Evolutionary conservation across 2,329 filamentous ascomycete species (phyloP).

Genomic region (Aspergillus glaucus): DNA sequence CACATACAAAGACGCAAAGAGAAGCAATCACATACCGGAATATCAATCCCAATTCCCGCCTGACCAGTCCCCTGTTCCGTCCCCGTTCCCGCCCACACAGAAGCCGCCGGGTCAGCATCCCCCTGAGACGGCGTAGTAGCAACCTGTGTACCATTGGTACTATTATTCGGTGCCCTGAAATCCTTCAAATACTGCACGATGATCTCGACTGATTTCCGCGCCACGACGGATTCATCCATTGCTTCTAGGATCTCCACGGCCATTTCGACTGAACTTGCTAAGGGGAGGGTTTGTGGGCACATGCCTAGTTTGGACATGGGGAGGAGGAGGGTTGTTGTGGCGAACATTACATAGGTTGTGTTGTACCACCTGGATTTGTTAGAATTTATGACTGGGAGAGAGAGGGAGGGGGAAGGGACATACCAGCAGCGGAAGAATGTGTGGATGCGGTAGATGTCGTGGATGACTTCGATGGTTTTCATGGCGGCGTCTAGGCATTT

Average conservation of each 20-base stretch:
- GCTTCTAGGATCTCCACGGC: slow-evolving; percentile 36
- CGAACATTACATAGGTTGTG: slow-evolving; percentile 38
- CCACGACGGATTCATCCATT: slow-evolving; percentile 39
- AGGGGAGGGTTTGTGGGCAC: slow-evolving; percentile 21
- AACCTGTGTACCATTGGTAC: slow-evolving; percentile 1
- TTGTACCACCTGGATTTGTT: slow-evolving; percentile 35
- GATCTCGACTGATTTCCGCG: slow-evolving; percentile 33
- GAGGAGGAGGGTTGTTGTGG: slow-evolving; percentile 32
- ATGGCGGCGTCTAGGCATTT: slow-evolving; percentile 37
- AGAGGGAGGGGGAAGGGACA: not conserved
- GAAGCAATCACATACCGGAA: slow-evolving; percentile 17
- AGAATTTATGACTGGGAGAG: not conserved
- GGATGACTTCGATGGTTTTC: slow-evolving; percentile 35
- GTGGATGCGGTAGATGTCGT: slow-evolving; percentile 34
- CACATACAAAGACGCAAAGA: not conserved
- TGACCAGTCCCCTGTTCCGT: slow-evolving; percentile 8
- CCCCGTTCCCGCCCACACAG: not conserved
- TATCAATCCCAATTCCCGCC: slow-evolving; percentile 19
- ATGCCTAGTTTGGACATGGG: slow-evolving; percentile 26
- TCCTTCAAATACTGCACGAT: slow-evolving; percentile 28
- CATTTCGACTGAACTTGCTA: slow-evolving; percentile 29
- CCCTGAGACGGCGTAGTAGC: not conserved
- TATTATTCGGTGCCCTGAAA: slow-evolving; percentile 13
- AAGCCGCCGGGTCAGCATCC: not conserved
- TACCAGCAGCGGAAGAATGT: slow-evolving; percentile 40